Evolutionary conservation across 345 rosid genomes (phyloP).

Genomic region (Brassica nigra): DNA sequence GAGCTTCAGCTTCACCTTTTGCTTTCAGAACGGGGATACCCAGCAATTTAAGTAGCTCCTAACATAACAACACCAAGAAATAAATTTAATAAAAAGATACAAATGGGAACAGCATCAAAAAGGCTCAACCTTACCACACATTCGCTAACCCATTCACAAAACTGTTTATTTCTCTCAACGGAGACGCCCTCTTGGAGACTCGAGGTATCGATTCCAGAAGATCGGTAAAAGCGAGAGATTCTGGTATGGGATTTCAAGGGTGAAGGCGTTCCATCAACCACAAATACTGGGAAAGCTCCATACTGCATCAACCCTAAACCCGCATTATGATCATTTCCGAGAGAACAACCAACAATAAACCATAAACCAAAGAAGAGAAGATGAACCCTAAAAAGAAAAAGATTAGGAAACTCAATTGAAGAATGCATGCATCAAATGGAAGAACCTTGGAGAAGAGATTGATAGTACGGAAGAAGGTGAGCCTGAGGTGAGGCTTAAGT

Average conservation of each 20-base stretch:
- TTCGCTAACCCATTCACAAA: constrained; percentile 63
- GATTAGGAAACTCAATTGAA: neutral
- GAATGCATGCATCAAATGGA: neutral
- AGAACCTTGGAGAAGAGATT: constrained; percentile 81
- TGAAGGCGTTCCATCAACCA: constrained; percentile 87
- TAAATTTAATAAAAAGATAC: neutral
- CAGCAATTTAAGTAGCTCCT: constrained; percentile 82
- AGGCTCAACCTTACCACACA: constrained; percentile 61
- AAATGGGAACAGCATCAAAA: neutral
- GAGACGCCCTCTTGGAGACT: constrained; percentile 50
- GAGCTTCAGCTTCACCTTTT: constrained; percentile 90
- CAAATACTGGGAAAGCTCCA: constrained; percentile 88
- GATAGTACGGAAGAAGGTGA: constrained; percentile 87
- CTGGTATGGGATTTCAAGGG: constrained; percentile 77
- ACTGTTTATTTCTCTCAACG: constrained; percentile 64
- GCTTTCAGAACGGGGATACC: constrained; percentile 86
- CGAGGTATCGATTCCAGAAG: constrained; percentile 58
- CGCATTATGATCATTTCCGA: neutral
- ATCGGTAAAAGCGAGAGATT: constrained; percentile 60
- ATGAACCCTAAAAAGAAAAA: neutral
- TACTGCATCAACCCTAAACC: constrained; percentile 49
- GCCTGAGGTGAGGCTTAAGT: constrained; percentile 69
- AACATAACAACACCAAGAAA: neutral
- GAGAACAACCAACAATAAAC: neutral
- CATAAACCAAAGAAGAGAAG: neutral